These are phyloP conservation scores for Lentinula novae-zelandiae DNA, from an alignment of 1,284 basidiomycete species.

Conservation along the genomic window DNA sequence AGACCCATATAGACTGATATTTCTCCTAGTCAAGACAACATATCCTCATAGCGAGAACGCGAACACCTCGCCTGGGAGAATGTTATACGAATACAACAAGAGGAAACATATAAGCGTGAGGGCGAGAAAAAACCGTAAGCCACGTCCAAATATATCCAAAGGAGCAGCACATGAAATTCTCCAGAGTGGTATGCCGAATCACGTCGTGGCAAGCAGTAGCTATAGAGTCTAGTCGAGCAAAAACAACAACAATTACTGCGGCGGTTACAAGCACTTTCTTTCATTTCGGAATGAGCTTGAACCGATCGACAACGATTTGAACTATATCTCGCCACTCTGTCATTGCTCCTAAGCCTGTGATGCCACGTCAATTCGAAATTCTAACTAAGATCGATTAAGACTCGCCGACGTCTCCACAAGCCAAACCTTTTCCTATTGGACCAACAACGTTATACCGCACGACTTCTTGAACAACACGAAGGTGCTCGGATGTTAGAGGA, in stretches of 20 bases:
- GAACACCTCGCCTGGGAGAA: neutral
- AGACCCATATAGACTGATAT: neutral
- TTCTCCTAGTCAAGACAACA: neutral
- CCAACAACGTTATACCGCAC: slow-evolving; percentile 81
- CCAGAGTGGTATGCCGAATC: neutral
- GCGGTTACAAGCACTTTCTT: neutral
- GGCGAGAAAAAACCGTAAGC: neutral
- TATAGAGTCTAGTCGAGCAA: neutral
- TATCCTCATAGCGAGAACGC: neutral
- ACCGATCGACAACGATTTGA: slow-evolving; percentile 57
- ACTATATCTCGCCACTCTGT: slow-evolving; percentile 87
- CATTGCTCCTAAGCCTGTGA: slow-evolving; percentile 84
- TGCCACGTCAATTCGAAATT: neutral
- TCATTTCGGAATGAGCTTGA: slow-evolving; percentile 20
- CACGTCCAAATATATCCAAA: neutral
- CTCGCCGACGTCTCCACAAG: slow-evolving; percentile 90
- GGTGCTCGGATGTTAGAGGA: slow-evolving; percentile 84
- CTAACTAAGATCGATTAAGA: slow-evolving; percentile 2
- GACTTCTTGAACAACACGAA: slow-evolving; percentile 66
- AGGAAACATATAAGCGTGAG: neutral
- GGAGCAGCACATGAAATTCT: too few relatives aligned
- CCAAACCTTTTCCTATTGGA: slow-evolving; percentile 82
- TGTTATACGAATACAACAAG: neutral
- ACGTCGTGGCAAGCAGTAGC: neutral
- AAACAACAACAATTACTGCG: too few relatives aligned